Conservation (phyloP, 331 rosid species). For the Arachis monticola region DNA sequence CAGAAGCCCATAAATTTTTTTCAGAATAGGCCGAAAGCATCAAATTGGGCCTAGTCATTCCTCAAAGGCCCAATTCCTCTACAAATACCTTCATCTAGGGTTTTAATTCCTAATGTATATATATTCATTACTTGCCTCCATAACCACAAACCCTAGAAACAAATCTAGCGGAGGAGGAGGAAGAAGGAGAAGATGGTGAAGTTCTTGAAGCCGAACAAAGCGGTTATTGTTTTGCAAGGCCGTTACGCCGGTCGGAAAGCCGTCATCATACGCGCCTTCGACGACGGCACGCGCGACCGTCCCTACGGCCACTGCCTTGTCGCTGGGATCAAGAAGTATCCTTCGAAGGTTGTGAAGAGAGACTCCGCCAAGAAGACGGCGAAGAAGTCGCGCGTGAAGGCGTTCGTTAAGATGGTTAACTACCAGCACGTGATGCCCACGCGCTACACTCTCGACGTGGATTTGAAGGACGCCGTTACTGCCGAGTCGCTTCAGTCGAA, state of each 20-base stretch:
- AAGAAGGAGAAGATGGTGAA: constrained; percentile 32
- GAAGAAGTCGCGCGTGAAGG: constrained; percentile 64
- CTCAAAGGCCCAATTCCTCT: not conserved
- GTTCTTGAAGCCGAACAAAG: constrained; percentile 40
- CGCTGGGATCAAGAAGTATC: constrained; percentile 43
- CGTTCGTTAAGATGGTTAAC: constrained; percentile 72
- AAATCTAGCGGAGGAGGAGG: not conserved
- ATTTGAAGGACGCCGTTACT: constrained; percentile 63
- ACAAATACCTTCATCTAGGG: not conserved
- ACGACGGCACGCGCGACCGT: constrained; percentile 35
- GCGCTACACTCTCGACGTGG: constrained; percentile 76
- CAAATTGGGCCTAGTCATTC: not conserved
- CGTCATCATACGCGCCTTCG: constrained; percentile 37
- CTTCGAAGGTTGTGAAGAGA: constrained; percentile 34
- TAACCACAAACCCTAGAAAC: not conserved
- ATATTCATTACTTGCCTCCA: not conserved
- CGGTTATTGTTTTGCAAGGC: constrained; percentile 42
- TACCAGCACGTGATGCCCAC: constrained; percentile 76
- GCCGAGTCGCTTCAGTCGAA: constrained; percentile 52
- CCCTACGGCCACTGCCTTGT: constrained; percentile 39
- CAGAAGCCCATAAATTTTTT: no score
- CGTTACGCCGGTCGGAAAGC: constrained; percentile 44
- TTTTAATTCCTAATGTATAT: not conserved
- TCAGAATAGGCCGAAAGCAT: no score
- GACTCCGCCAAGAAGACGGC: constrained; percentile 43